These are phyloP conservation scores for Populus euphratica DNA, from an alignment of 345 rosid species.

Conservation along the genomic window DNA sequence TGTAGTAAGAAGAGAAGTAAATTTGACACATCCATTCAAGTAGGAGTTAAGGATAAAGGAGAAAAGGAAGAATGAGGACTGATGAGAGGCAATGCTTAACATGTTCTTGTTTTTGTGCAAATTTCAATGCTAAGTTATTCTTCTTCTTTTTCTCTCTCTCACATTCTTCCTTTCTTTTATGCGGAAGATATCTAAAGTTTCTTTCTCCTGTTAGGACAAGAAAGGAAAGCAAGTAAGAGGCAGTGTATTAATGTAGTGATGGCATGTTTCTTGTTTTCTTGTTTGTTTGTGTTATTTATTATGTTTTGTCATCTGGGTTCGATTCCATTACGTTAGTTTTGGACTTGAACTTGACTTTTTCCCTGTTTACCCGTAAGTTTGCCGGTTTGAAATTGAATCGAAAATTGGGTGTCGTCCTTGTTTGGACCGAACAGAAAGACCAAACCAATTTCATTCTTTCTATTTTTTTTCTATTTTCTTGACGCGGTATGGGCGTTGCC, in stretches of 20 bases:
- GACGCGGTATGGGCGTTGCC: conserved; percentile 24
- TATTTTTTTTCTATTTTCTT: conserved; percentile 1
- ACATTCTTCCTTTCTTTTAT: not conserved
- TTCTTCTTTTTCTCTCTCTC: not conserved
- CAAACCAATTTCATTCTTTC: not conserved
- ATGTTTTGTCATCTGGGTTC: conserved; percentile 17
- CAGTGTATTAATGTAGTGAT: conserved; percentile 4
- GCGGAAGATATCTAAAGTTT: conserved; percentile 12
- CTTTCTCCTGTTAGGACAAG: not conserved
- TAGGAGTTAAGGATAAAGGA: conserved; percentile 1
- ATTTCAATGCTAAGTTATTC: not conserved
- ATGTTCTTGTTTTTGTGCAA: not conserved
- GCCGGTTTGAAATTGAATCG: conserved; percentile 23
- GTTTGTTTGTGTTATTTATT: not conserved
- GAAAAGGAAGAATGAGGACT: not conserved
- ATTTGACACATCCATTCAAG: conserved; percentile 30
- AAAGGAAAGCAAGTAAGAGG: conserved; percentile 6
- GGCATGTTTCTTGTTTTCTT: conserved; percentile 1
- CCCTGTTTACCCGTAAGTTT: conserved; percentile 25
- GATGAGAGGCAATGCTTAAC: not conserved
- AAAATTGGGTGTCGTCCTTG: conserved; percentile 19
- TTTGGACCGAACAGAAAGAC: conserved; percentile 20
- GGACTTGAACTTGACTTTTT: conserved; percentile 22
- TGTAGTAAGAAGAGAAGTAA: conserved; percentile 12
- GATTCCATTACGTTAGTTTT: conserved; percentile 15